Evolutionary conservation across 352 stramenopile genomes (phyloP), one percentile per base, ranked within the genome.

Genomic region (Globisporangium radiosum): DNA sequence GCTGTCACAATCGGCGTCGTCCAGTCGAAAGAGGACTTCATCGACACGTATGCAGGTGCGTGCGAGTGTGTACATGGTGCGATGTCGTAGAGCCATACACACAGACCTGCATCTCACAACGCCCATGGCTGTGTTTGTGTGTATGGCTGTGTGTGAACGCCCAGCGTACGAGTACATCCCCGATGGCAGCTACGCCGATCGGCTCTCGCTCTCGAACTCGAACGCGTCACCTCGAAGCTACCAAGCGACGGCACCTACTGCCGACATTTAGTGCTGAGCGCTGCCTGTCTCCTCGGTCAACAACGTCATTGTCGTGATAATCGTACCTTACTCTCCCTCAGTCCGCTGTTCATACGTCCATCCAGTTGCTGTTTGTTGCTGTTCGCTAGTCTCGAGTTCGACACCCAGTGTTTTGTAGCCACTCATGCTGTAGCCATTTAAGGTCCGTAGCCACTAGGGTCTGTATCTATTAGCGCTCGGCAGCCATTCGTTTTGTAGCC

Each of bases 121-220:
- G 11, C 33, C 15, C 57, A 40, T 47, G 14, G 37, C 38, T 54
- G 43, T 17, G 39, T 13, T 42, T 55, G 14, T 13, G 7, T 42
- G 36, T 43, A 15, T 17, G 39, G 17, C 48, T 55, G 14, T 13
- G 7, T 42, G 15, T 43, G 36, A 6, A 39, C 17, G 11, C 13
- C 7, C 13, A 91, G 84, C 81, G 38, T 93, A 93, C 58, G 79
- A 93, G 64, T 93, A 89, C 60, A 93, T 93, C 59, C 84, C 84
- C 0, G 84, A 91, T 59, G 69, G 64, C 0, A 66, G 64, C 0
- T 90, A 82, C 52, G 60, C 68, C 1, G 74, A 85, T 63, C 70
- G 72, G 7, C 25, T 66, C 0, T 74, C 75, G 14, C 47, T 80
- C 17, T 75, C 72, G 11, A 78, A 75, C 53, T 66, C 59, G 37